Percentiles rank a stretch among this genome's conserved stretches.
Evolutionary conservation across 2,329 filamentous ascomycete genomes (phyloP).

Genomic region (Arachnomyces sp.): DNA sequence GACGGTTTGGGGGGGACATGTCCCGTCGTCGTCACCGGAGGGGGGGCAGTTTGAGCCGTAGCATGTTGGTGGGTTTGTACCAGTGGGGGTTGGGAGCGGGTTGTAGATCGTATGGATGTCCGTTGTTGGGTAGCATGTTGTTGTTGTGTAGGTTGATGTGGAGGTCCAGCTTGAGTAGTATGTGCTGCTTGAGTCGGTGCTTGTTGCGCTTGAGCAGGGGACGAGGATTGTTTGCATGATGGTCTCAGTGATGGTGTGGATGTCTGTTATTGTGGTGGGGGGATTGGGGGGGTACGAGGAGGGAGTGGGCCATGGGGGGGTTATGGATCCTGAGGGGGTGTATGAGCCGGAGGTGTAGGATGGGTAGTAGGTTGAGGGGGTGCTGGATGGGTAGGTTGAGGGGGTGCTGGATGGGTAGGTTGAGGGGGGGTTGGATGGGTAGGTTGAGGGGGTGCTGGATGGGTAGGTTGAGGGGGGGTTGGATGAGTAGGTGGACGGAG

Average conservation of each 20-base stretch:
- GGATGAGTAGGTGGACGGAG: background rate
- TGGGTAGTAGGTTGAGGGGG: too few relatives aligned
- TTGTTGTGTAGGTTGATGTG: constrained; percentile 21
- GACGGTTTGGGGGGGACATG: background rate
- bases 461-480: background rate
- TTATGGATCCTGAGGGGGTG: too few relatives aligned
- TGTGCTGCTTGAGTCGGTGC: constrained; percentile 19
- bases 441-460: background rate
- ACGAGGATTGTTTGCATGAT: constrained; percentile 25
- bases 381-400: too few relatives aligned
- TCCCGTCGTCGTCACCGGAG: background rate
- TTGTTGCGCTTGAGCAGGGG: constrained; percentile 26
- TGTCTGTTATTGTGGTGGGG: too few relatives aligned
- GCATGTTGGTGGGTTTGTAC: constrained; percentile 1
- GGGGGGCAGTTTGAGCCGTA: constrained; percentile 4
- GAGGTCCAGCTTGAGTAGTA: constrained; percentile 28
- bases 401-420: background rate
- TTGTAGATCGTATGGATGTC: background rate
- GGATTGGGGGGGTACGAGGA: too few relatives aligned
- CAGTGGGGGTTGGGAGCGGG: constrained; percentile 7
- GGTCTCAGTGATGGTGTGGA: constrained; percentile 18
- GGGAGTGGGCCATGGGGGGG: too few relatives aligned
- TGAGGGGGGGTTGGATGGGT: background rate
- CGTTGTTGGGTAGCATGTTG: constrained; percentile 21
- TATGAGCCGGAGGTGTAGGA: too few relatives aligned